These are phyloP conservation scores for Neurospora pannonica DNA, from an alignment of 495 filamentous ascomycete species.

Conservation along the genomic window DNA sequence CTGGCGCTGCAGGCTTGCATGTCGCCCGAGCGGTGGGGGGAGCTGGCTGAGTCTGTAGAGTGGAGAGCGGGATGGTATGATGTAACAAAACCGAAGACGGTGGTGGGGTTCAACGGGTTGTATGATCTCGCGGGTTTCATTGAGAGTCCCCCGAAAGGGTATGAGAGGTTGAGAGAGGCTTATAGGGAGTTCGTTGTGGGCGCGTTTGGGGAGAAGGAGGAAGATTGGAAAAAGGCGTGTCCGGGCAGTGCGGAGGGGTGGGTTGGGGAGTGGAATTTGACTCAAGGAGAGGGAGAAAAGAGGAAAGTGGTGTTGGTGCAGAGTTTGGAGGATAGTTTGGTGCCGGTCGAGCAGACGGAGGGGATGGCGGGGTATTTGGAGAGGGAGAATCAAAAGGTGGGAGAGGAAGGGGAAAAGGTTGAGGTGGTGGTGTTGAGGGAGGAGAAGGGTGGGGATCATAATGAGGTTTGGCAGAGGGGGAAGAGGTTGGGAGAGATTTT, in stretches of 20 bases:
- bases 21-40: constrained; percentile 24
- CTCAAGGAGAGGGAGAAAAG: constrained; percentile 1
- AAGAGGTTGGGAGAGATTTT: constrained; percentile 13
- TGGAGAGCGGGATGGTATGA: neutral
- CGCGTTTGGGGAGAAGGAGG: constrained; percentile 53
- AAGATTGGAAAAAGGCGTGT: constrained; percentile 43
- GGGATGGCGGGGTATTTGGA: constrained; percentile 13
- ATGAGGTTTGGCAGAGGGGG: constrained; percentile 19
- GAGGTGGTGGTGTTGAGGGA: constrained; percentile 4
- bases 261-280: constrained; percentile 15
- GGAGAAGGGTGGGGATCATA: constrained; percentile 15
- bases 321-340: constrained; percentile 25
- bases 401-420: neutral
- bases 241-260: constrained; percentile 26
- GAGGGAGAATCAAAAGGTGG: neutral
- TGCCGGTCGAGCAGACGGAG: constrained; percentile 22
- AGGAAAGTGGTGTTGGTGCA: constrained; percentile 20
- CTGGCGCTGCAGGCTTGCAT: constrained; percentile 62
- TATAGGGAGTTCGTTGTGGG: constrained; percentile 52
- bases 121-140: constrained; percentile 53
- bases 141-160: constrained; percentile 4
- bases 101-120: constrained; percentile 48
- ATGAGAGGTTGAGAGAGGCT: constrained; percentile 37
- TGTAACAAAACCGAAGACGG: constrained; percentile 9
- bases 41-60: neutral